Evolutionary conservation across 768 basidiomycete genomes (phyloP).

Genomic region (Trametes gibbosa): DNA sequence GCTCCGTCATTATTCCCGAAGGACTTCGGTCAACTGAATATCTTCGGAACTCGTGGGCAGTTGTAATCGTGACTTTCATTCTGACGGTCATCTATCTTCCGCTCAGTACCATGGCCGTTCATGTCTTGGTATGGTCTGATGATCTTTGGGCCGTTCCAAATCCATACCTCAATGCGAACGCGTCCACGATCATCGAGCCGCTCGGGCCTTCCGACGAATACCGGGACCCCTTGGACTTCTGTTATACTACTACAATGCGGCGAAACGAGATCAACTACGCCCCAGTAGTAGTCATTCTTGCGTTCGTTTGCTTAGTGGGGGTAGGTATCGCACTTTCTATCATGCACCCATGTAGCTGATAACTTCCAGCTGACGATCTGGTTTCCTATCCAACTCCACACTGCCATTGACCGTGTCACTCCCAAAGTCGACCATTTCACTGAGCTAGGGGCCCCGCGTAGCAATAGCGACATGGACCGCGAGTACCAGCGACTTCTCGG

Average conservation of each 20-base stretch:
- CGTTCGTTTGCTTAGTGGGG: constrained; percentile 46
- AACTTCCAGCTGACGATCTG: constrained; percentile 55
- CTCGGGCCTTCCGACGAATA: constrained; percentile 56
- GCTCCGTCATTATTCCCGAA: constrained; percentile 49
- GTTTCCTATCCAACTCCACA: constrained; percentile 64
- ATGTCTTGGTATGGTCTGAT: constrained; percentile 73
- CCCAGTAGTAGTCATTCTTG: constrained; percentile 56
- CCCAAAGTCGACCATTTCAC: constrained; percentile 67
- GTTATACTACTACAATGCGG: constrained; percentile 78
- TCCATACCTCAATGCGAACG: constrained; percentile 60
- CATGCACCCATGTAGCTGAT: not conserved
- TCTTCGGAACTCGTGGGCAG: constrained; percentile 46
- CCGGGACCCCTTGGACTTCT: constrained; percentile 67
- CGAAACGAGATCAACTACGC: constrained; percentile 69
- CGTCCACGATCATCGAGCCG: constrained; percentile 46
- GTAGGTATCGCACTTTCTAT: constrained; percentile 37
- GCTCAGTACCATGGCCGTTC: constrained; percentile 72
- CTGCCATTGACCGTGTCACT: constrained; percentile 52
- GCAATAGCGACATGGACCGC: constrained; percentile 53
- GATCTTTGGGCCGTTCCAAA: constrained; percentile 75
- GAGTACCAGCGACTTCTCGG: constrained; percentile 68
- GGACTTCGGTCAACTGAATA: constrained; percentile 48
- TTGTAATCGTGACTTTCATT: constrained; percentile 62
- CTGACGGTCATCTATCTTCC: constrained; percentile 73
- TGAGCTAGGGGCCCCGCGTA: constrained; percentile 65